Evolutionary conservation across 768 basidiomycete genomes (phyloP).

Genomic region (Russula virescens): DNA sequence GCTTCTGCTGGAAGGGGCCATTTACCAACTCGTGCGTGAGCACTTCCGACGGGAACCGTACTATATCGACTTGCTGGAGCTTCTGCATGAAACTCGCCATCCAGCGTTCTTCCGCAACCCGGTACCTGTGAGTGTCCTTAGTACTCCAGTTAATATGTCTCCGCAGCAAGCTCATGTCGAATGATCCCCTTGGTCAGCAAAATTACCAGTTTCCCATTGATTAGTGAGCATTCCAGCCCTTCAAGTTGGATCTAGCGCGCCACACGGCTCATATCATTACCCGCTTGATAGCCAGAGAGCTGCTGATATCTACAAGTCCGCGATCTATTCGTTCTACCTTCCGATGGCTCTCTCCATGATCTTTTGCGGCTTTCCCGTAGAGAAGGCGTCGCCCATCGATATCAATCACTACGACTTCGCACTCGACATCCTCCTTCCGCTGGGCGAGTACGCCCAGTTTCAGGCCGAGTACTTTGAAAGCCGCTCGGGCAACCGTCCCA

Average conservation of each 20-base stretch:
- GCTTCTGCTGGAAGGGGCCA: constrained; percentile 92
- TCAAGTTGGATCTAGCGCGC: neutral
- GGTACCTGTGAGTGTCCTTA: neutral
- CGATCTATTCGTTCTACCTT: constrained; percentile 97
- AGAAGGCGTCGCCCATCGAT: constrained; percentile 39
- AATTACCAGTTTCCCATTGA: constrained; percentile 77
- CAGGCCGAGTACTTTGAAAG: constrained; percentile 92
- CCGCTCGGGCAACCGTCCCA: constrained; percentile 83
- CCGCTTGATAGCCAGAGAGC: constrained; percentile 59
- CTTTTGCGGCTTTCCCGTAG: constrained; percentile 54
- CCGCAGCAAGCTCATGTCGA: neutral
- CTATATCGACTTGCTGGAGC: constrained; percentile 85
- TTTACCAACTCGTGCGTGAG: constrained; percentile 82
- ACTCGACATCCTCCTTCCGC: constrained; percentile 74
- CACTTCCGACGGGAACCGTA: constrained; percentile 76
- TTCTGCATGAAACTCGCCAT: constrained; percentile 73
- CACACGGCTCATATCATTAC: neutral
- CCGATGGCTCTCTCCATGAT: constrained; percentile 93
- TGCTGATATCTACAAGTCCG: constrained; percentile 96
- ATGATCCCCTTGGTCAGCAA: neutral
- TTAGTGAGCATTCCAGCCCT: constrained; percentile 43
- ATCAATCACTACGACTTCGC: constrained; percentile 64
- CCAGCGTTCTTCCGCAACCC: constrained; percentile 18
- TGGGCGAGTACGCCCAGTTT: constrained; percentile 98
- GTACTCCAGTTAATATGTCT: neutral